Evolutionary conservation across 352 stramenopile genomes (phyloP), one percentile per base, ranked within the genome.

Genomic region (Globisporangium okanoganense): DNA sequence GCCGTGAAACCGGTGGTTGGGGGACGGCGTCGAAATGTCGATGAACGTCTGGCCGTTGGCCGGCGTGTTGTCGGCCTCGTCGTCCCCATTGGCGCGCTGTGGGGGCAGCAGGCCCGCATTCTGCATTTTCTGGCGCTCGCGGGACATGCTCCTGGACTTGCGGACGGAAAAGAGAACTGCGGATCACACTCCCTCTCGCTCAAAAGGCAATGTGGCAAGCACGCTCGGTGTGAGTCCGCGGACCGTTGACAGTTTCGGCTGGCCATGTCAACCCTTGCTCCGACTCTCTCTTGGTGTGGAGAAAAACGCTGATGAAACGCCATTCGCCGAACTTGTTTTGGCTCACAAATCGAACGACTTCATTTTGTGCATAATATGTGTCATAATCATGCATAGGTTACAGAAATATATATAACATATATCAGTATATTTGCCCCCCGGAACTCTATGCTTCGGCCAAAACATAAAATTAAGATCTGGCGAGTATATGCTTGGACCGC

Each of bases 1-100:
- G 22, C 44, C 18, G 13, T 62, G 41, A 20, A 57, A 33, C 16
- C 73, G 78, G 44, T 62, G 59, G 52, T 69, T 72, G 27, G 73
- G 75, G 48, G 73, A 82, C 55, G 79, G 80, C 55, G 80, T 90
- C 27, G 80, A 86, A 51, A 90, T 84, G 65, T 90, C 76, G 7
- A 88, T 67, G 61, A 90, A 90, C 13, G 74, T 69, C 63, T 87
- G 70, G 43, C 66, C 67, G 43, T 79, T 77, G 4, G 61, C 77
- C 0, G 79, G 78, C 33, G 81, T 88, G 66, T 76, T 81, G 58
- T 85, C 75, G 25, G 74, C 48, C 25, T 66, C 59, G 16, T 74
- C 67, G 45, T 70, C 59, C 41, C 18, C 33, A 20, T 57, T 25
- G 20, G 60, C 47, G 47, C 61, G 59, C 12, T 45, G 67, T 18